Base-by-base conservation (phyloP, 2,329 filamentous ascomycete genomes). In the Botrytis paeoniae region DNA sequence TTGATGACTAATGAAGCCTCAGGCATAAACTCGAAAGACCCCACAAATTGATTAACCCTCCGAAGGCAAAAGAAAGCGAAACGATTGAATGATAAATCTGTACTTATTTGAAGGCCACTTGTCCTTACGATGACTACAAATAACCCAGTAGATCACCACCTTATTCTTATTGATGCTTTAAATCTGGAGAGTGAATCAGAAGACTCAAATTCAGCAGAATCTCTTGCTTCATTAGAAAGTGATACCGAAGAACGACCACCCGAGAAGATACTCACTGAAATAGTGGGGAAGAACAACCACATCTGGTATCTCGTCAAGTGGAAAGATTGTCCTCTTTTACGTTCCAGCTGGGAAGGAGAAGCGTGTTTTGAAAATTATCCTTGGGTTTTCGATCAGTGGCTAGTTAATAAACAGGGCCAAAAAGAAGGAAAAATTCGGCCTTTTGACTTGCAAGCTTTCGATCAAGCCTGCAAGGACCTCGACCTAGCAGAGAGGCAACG, bases 301-400 rank as follows among this genome's bases (percentile, higher is more conserved):
- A 70, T 71, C 41, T 81, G 78, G 78, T 81, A 78, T 75, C 74
- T 81, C 8, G 77, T 81, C 8, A 81, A 80, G 79, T 81, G 80
- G 80, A 72, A 77, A 73, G 76, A 80, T 70, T 81, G 79, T 74
- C 78, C 80, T 45, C 57, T 80, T 41, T 72, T 81, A 61, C 74
- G 78, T 75, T 80, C 79, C 14, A 77, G 74, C 32, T 81, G 80
- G 80, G 80, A 81, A 75, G 74, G 75, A 20, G 61, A 72, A 57
- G 75, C 73, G 32, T 60, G 77, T 6, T 78, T 80, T 65, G 60
- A 61, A 59, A 74, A 75, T 16, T 76, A 68, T 69, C 77, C 79
- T 37, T 68, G 71, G 70, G 64, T 81, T 63, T 69, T 79, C n/a
- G 77, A 79, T 9, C 69, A 73, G 51, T 81, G 80, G 80, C 39